These are phyloP conservation scores for Diutina mesorugosa DNA, from an alignment of 1,139 yeast genomes.

Conservation along the genomic window DNA sequence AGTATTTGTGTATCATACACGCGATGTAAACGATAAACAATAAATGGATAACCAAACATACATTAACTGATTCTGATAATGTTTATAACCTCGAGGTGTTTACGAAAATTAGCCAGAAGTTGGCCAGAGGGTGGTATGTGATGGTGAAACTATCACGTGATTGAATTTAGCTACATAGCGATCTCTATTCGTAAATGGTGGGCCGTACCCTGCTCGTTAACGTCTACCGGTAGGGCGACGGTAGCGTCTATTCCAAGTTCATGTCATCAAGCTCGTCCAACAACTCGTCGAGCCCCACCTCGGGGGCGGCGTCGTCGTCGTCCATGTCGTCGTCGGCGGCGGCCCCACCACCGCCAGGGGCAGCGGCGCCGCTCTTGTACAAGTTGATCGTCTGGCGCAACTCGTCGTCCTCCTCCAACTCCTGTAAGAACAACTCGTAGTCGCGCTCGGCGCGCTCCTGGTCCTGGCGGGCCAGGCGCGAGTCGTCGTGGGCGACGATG, in stretches of 20 bases:
- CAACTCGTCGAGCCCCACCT: slow-evolving; percentile 67
- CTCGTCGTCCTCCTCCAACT: slow-evolving; percentile 93
- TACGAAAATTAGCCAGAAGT: too few species aligned
- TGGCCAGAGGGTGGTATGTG: too few species aligned
- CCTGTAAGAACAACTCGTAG: slow-evolving; percentile 91
- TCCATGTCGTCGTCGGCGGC: slow-evolving; percentile 39
- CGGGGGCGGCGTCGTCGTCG: slow-evolving; percentile 51
- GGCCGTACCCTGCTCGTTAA: too few species aligned
- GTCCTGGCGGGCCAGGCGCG: slow-evolving; percentile 76
- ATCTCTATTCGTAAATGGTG: too few species aligned
- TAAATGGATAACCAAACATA: too few species aligned
- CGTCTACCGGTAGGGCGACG: too few species aligned
- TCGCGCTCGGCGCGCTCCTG: slow-evolving; percentile 90
- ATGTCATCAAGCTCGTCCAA: slow-evolving; percentile 88
- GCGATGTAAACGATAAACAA: too few species aligned
- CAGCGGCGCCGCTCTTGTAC: slow-evolving; percentile 46
- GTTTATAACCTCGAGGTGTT: too few species aligned
- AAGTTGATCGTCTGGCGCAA: slow-evolving; percentile 82
- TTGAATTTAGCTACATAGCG: too few species aligned
- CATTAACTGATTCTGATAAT: too few species aligned
- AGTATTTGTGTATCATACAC: too few species aligned
- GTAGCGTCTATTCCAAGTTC: slow-evolving; percentile 40
- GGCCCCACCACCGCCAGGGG: slow-evolving; percentile 16
- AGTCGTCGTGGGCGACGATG: slow-evolving; percentile 64
- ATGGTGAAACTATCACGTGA: too few species aligned